Percentiles rank a stretch among this genome's conserved stretches.
phyloP scores from a whole-genome alignment of 208 protist genomes.

The Naegleria lovaniensis region DNA sequence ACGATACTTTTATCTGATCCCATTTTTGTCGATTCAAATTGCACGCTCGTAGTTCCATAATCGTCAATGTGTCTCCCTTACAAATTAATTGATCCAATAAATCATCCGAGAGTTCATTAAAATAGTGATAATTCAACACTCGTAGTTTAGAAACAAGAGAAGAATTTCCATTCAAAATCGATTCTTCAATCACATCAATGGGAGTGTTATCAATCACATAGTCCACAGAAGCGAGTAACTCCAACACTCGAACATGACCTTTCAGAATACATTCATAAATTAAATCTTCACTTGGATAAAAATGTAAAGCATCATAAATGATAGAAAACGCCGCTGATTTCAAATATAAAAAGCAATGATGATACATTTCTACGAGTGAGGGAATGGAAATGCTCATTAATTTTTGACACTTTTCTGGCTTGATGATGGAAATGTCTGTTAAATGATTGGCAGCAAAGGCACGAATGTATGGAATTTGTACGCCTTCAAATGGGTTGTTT shows the following conservation, averaged over 20 bases:
- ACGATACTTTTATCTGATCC: neutral
- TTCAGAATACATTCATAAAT: neutral
- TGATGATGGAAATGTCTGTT: neutral
- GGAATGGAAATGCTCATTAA: neutral
- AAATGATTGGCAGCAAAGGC: neutral
- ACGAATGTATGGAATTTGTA: neutral
- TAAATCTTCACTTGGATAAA: neutral
- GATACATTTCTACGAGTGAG: neutral
- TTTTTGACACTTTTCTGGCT: neutral
- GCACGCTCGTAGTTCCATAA: neutral
- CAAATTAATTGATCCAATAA: neutral
- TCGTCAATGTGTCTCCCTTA: neutral
- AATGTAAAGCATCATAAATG: neutral
- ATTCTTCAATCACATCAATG: neutral
- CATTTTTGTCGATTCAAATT: neutral
- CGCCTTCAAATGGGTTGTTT: neutral
- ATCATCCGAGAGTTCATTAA: neutral
- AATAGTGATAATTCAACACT: neutral
- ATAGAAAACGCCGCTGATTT: neutral
- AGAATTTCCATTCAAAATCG: neutral
- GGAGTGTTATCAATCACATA: neutral
- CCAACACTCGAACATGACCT: neutral
- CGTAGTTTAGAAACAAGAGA: neutral
- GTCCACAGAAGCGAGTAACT: neutral
- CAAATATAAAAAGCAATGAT: neutral